Evolutionary conservation across 1,284 basidiomycete species (phyloP).

Genomic region (Malassezia equina): DNA sequence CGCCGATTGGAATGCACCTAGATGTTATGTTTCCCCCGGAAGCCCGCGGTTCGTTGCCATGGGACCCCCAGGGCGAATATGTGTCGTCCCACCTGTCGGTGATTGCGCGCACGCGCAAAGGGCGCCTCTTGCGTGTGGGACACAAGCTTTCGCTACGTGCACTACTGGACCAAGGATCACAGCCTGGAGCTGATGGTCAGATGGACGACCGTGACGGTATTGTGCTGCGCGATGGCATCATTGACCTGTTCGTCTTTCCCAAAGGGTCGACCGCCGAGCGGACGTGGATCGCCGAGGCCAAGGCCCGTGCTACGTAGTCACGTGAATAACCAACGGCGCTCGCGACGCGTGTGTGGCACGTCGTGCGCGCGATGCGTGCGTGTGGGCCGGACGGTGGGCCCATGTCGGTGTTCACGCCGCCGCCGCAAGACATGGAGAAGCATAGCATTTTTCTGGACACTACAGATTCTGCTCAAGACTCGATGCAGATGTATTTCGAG

Average conservation of each 20-base stretch:
- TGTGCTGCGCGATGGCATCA: slow-evolving; percentile 71
- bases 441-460: background rate
- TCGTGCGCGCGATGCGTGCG: background rate
- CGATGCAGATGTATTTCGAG: slow-evolving; percentile 8
- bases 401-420: background rate
- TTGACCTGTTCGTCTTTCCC: slow-evolving; percentile 73
- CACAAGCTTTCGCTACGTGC: slow-evolving; percentile 74
- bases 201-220: slow-evolving; percentile 65
- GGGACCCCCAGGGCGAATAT: slow-evolving; percentile 72
- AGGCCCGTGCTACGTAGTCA: slow-evolving; percentile 47
- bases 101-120: slow-evolving; percentile 69
- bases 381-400: background rate
- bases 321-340: background rate
- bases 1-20: slow-evolving; percentile 69
- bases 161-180: slow-evolving; percentile 54
- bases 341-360: slow-evolving; percentile 1
- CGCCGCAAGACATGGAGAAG: background rate
- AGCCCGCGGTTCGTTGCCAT: slow-evolving; percentile 57
- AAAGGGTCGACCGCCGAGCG: slow-evolving; percentile 69
- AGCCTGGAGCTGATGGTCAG: slow-evolving; percentile 52
- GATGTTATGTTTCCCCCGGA: slow-evolving; percentile 66
- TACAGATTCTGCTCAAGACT: background rate
- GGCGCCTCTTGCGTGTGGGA: slow-evolving; percentile 74
- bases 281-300: slow-evolving; percentile 77
- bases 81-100: slow-evolving; percentile 59